Evolutionary conservation across 2,329 filamentous ascomycete species (phyloP).

Genomic region (Madurella mycetomatis): DNA sequence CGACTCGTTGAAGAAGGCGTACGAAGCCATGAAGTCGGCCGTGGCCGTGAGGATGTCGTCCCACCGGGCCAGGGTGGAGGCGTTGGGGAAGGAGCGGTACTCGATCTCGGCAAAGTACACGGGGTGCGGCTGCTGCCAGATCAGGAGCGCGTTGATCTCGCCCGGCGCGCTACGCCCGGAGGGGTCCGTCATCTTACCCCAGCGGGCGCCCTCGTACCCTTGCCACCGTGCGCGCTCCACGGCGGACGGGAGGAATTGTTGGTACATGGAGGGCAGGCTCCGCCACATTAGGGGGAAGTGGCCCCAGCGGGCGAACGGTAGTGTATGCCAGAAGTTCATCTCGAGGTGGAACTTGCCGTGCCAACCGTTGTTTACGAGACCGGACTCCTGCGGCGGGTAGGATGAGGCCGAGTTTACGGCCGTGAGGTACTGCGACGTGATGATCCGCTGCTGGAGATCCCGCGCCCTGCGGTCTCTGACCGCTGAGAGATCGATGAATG

Average conservation of each 20-base stretch:
- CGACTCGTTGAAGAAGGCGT: constrained; percentile 49
- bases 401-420: constrained; percentile 48
- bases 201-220: constrained; percentile 42
- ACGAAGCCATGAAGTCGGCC: constrained; percentile 58
- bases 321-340: constrained; percentile 51
- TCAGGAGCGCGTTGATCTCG: constrained; percentile 56
- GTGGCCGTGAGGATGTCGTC: constrained; percentile 46
- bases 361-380: constrained; percentile 52
- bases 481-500: constrained; percentile 47
- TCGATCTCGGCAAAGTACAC: constrained; percentile 57
- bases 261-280: constrained; percentile 43
- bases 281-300: constrained; percentile 43
- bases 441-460: constrained; percentile 49
- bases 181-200: constrained; percentile 55
- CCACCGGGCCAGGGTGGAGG: constrained; percentile 47
- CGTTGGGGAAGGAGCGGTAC: constrained; percentile 42
- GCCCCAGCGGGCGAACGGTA: constrained; percentile 48
- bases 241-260: constrained; percentile 40
- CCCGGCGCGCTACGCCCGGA: constrained; percentile 52
- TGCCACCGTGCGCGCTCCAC: constrained; percentile 35
- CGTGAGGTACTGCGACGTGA: constrained; percentile 50
- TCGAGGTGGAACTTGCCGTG: constrained; percentile 54
- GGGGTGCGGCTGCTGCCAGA: constrained; percentile 60
- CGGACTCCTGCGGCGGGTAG: constrained; percentile 42
- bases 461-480: constrained; percentile 38